A percentile compares a stretch with the other conserved stretches of the same genome.
These are phyloP conservation scores for Capsicum chinense DNA, from an alignment of 257 asterid genomes.

Conservation along the genomic window DNA sequence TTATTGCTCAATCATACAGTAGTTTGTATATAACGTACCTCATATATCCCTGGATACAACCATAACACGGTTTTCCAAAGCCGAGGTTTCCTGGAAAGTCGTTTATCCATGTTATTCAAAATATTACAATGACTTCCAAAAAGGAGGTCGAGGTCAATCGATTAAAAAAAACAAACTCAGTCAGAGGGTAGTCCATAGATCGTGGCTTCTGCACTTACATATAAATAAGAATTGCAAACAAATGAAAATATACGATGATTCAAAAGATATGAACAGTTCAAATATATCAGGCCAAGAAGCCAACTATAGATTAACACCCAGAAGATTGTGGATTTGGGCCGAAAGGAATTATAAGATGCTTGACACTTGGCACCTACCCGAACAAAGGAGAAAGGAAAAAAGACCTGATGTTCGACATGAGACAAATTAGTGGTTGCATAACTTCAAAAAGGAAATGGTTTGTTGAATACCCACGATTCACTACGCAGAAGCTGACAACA, in stretches of 20 bases:
- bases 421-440: neutral
- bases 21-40: slow-evolving; percentile 54
- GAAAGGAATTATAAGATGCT: neutral
- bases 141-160: neutral
- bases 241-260: neutral
- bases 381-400: neutral
- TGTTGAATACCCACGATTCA: neutral
- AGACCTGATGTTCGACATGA: neutral
- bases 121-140: neutral
- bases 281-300: neutral
- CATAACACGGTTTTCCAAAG: slow-evolving; percentile 77
- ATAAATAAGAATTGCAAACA: neutral
- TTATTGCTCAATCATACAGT: neutral
- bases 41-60: slow-evolving; percentile 96
- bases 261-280: neutral
- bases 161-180: neutral
- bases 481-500: neutral
- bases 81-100: slow-evolving; percentile 58
- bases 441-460: slow-evolving; percentile 9
- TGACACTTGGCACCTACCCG: neutral
- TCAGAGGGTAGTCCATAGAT: neutral
- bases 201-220: neutral
- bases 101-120: neutral
- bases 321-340: neutral
- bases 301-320: neutral